Conservation (phyloP, 2,329 filamentous ascomycete genomes). For the Westerdykella ornata region DNA sequence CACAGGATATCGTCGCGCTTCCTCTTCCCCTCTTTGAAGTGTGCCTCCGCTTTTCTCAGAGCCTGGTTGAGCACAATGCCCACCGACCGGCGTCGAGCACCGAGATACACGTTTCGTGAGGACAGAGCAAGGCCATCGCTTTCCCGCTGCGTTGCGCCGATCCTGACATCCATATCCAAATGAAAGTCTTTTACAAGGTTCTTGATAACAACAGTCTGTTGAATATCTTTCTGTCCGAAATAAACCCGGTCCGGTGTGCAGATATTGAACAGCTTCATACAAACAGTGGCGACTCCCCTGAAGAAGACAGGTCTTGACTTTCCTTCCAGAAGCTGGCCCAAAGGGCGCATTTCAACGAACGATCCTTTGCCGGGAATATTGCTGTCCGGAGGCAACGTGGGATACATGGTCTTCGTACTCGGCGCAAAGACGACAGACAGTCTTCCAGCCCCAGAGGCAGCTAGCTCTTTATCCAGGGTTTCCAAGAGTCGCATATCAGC, state of each 20-base stretch:
- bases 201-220: slow-evolving; percentile 86
- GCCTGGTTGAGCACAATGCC: slow-evolving; percentile 67
- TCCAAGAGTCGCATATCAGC: slow-evolving; percentile 63
- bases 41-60: slow-evolving; percentile 61
- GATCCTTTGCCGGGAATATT: slow-evolving; percentile 70
- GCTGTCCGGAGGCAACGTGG: slow-evolving; percentile 66
- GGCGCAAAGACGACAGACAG: slow-evolving; percentile 84
- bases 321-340: slow-evolving; percentile 76
- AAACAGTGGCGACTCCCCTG: slow-evolving; percentile 89
- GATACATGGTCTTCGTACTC: slow-evolving; percentile 78
- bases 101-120: slow-evolving; percentile 89
- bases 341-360: slow-evolving; percentile 85
- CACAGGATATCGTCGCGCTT: slow-evolving; percentile 63
- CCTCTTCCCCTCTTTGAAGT: slow-evolving; percentile 52
- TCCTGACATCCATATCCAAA: slow-evolving; percentile 64
- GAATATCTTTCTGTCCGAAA: slow-evolving; percentile 96
- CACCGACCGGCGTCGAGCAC: slow-evolving; percentile 61
- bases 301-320: slow-evolving; percentile 88
- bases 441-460: slow-evolving; percentile 49
- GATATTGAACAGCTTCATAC: slow-evolving; percentile 88
- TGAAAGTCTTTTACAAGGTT: slow-evolving; percentile 85
- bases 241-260: slow-evolving; percentile 72
- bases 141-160: slow-evolving; percentile 71
- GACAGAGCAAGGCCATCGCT: slow-evolving; percentile 80
- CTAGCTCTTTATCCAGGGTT: slow-evolving; percentile 64